Base-by-base conservation (phyloP, 768 basidiomycete genomes). In the Clitopilus hobsonii region DNA sequence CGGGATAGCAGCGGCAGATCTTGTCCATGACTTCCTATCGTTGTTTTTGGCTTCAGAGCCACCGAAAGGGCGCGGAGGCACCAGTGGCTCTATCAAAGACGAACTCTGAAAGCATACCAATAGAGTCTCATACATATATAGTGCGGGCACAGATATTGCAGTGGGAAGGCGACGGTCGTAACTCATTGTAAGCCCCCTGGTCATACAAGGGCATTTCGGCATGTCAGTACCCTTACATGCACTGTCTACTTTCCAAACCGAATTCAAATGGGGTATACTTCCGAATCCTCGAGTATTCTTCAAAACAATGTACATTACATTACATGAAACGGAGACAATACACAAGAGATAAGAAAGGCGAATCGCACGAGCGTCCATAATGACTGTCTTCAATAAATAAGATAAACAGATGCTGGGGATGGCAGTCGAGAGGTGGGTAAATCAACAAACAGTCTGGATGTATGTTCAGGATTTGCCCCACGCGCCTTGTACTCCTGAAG, bases 1-100 rank as follows among this genome's bases (percentile, higher is more conserved):
- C 22, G 80, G 77, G 1, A 84, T 84, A 48, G 82, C 82, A 23
- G 86, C 87, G 0, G 87, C 87, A 2, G 83, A 86, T 61, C 67
- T 89, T 38, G 79, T 87, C 5, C 80, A 85, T 54, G 86, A 88
- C 65, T 85, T 88, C 61, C 64, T 88, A 47, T 84, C 83, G 5
- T 73, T 88, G 73, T 71, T 88, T 53, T 63, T 84, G 38, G 67
- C 78, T 2, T 69, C 74, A 28, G 64, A 68, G 45, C 77, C 81
- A 7, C 71, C 74, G 2, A 28, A 52, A 18, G 18, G 23, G 18
- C 13, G 13, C 23, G 23, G 32, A 30, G 23, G 23, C 6, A 6
- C 2, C 11, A 24, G 29, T 38, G 30, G 36, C n/a, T 38, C 30
- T 23, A 38, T 26, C 7, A 22, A 38, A 38, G 38, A 26, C 18